Evolutionary conservation across 805 yeast species (phyloP), one percentile per base, ranked within the genome.

Genomic region (Torulaspora gathmanii): DNA sequence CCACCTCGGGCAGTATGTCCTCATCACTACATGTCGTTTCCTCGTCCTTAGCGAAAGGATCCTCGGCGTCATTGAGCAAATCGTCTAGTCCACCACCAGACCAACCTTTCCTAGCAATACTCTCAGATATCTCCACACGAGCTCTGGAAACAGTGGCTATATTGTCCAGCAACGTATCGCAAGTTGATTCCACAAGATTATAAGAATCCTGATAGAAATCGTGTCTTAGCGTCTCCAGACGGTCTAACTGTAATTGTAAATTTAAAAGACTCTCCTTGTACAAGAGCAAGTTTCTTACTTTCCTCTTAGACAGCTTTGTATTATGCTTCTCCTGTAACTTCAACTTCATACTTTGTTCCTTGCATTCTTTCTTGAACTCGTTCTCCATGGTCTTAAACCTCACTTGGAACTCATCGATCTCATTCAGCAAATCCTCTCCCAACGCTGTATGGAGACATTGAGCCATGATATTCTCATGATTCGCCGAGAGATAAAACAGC

Each of bases 81-180:
- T 76, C 81, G 57, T 87, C 95, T 27, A 88, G 67, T 0, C 95
- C 95, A 22, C 91, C 93, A 11, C 95, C 95, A 3, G 83, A 75
- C 86, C 89, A 82, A 4, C 95, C 93, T 58, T 88, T 88, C 45
- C 79, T 72, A 0, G 95, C 95, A 17, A 88, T 79, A 22, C 84
- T 82, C 56, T 86, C 95, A 54, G 78, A 80, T 15, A 87, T 79
- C 55, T 86, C 93, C 13, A 88, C 79, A 60, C 88, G 91, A 2
- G 93, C 90, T 40, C 87, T 69, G 1, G 86, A 81, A 4, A 84
- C 70, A 1, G 83, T 73, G 1, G 87, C 83, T 1, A 86, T 73
- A 42, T 73, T 71, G 15, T 67, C 63, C 37, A 84, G 70, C 4
- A 86, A 68, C 20, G 71, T 67, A 20, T 70, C 68, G 31, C 83